Base-by-base conservation (phyloP, 2,329 filamentous ascomycete genomes). In the Arthrinium puccinioides region DNA sequence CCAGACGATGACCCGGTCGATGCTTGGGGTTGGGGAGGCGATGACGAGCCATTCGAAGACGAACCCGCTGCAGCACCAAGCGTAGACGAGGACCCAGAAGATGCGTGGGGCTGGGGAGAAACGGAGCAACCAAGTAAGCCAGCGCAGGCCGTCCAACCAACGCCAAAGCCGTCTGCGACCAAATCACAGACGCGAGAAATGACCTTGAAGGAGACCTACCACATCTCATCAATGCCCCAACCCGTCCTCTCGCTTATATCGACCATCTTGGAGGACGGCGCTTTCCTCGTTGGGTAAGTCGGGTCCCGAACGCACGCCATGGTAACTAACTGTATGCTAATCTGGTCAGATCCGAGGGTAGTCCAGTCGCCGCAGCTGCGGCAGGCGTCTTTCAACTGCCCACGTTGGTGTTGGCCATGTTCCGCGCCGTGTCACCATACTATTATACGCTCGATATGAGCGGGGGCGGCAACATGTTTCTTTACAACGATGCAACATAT, bases 51-150 rank as follows among this genome's bases (percentile, higher is more conserved):
- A n/a, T 26, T 13, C 6, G 35, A 88, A 19, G 82, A 82, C n/a
- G 54, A 45, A 21, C 39, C 61, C 37, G 40, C 47, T 15, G 51
- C 49, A n/a, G 44, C 53, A 21, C 46, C 51, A 11, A 23, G 8
- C 5, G 14, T 26, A 13, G 35, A 37, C 9, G 27, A 37, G 16
- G 35, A 37, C 20, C 27, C 62, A 5, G 70, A 67, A 11, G 85
- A 87, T 43, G 86, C 86, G 21, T 92, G 87, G 84, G 87, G 85
- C 23, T 94, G 87, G 85, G 85, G 77, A n/a, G 85, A 77, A 20
- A 70, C 90, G 20, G 83, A 84, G 14, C 43, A 55, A 47, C 30
- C 46, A 13, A 28, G 48, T 29, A 44, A 19, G 10, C 33, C 33
- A 6, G 2, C 19, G 11, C 16, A 36, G 26, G 18, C 33, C 23